A percentile compares a stretch with the other conserved stretches of the same genome.
These are phyloP conservation scores for Beauveria sp. DNA, from an alignment of 2,329 filamentous ascomycete species.

Conservation along the genomic window DNA sequence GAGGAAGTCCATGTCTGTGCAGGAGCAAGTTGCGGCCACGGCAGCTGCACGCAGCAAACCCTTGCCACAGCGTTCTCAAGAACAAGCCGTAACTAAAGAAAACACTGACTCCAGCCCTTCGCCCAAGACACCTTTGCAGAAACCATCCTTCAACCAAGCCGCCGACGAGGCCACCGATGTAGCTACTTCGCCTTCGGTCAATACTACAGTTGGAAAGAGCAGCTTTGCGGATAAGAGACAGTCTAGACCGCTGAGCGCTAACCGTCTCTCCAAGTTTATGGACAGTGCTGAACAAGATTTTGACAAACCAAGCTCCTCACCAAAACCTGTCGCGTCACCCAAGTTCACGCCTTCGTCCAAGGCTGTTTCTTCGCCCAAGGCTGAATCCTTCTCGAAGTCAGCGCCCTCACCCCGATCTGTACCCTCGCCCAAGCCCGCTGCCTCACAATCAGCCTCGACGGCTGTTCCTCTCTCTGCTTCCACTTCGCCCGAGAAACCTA, in stretches of 20 bases:
- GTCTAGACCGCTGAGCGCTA: conserved; percentile 37
- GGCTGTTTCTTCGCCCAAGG: neutral
- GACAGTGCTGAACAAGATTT: conserved; percentile 32
- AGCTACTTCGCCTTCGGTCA: neutral
- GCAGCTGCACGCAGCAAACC: conserved; percentile 23
- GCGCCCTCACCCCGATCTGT: neutral
- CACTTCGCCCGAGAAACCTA: neutral
- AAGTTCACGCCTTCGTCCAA: conserved; percentile 22
- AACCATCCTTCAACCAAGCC: neutral
- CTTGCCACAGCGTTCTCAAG: conserved; percentile 15
- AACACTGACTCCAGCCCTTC: neutral
- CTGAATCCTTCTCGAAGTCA: neutral
- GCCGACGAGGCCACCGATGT: too few species aligned
- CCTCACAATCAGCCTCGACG: neutral
- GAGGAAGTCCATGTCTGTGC: conserved; percentile 22
- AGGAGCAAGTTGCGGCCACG: conserved; percentile 29
- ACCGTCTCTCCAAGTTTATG: conserved; percentile 51
- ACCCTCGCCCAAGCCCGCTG: neutral
- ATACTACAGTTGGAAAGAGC: neutral
- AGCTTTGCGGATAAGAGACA: conserved; percentile 1
- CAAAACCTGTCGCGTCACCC: conserved; percentile 28
- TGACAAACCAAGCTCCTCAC: conserved; percentile 6
- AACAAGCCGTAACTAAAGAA: conserved; percentile 6
- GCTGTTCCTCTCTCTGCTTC: neutral
- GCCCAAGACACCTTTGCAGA: neutral